Conservation (phyloP, 352 stramenopile genomes). For the Plasmopara halstedii region DNA sequence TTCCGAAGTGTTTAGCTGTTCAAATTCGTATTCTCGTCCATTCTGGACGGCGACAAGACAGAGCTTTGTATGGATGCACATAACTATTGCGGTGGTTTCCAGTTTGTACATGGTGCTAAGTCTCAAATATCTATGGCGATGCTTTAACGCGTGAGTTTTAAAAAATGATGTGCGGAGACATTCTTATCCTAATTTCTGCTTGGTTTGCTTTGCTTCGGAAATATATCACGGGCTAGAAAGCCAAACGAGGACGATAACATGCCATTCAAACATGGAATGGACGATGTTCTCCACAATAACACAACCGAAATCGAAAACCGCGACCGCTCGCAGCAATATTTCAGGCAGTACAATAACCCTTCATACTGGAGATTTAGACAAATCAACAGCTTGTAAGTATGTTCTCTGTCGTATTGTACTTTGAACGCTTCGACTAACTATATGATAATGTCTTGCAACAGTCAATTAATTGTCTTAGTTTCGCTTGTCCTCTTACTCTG, state of each 20-base stretch:
- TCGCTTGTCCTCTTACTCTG: conserved; percentile 45
- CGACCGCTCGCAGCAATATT: conserved; percentile 1
- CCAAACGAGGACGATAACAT: conserved; percentile 7
- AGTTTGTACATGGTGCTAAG: conserved; percentile 62
- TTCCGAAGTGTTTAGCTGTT: conserved; percentile 48
- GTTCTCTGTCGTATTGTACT: background rate
- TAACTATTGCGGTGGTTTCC: conserved; percentile 39
- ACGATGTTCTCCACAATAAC: conserved; percentile 3
- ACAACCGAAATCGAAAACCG: conserved; percentile 10
- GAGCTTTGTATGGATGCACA: conserved; percentile 73
- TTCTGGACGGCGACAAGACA: conserved; percentile 52
- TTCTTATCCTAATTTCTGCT: background rate
- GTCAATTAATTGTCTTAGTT: conserved; percentile 47
- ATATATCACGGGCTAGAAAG: conserved; percentile 11
- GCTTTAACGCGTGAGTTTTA: conserved; percentile 34
- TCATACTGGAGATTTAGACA: conserved; percentile 15
- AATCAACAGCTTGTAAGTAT: conserved; percentile 51
- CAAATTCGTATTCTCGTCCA: conserved; percentile 19
- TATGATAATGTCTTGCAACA: conserved; percentile 8
- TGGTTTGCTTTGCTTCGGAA: conserved; percentile 1
- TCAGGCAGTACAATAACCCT: background rate
- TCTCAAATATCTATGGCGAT: conserved; percentile 43
- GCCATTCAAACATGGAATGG: background rate
- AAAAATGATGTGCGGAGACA: too few species aligned
- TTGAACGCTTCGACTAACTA: conserved; percentile 1